Evolutionary conservation across 2,329 filamentous ascomycete species (phyloP).

Genomic region (Pseudocercospora musae): DNA sequence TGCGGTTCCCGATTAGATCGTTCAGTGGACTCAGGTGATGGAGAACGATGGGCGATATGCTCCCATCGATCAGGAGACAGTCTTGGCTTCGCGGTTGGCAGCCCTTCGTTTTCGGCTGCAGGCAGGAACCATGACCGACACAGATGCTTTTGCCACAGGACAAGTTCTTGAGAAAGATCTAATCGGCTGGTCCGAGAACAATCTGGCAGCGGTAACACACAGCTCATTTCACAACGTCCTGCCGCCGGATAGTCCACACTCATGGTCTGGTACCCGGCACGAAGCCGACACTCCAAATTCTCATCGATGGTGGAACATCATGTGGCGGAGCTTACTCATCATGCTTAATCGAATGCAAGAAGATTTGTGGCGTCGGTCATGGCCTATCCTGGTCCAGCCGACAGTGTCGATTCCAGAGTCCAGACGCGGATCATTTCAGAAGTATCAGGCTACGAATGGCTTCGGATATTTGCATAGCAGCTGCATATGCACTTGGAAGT

Average conservation of each 20-base stretch:
- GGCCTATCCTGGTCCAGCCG: slow-evolving; percentile 7
- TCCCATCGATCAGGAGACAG: slow-evolving; percentile 10
- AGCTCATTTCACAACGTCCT: slow-evolving; percentile 9
- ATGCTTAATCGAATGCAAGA: slow-evolving; percentile 18
- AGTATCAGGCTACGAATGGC: slow-evolving; percentile 11
- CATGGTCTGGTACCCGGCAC: slow-evolving; percentile 15
- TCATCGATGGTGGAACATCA: slow-evolving; percentile 15
- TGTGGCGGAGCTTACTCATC: slow-evolving; percentile 15
- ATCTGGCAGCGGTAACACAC: slow-evolving; percentile 3
- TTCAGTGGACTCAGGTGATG: slow-evolving; percentile 17
- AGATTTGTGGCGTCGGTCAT: slow-evolving; percentile 19
- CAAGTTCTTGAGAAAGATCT: slow-evolving; percentile 15
- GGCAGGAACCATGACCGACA: slow-evolving; percentile 9
- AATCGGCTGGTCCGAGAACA: slow-evolving; percentile 14
- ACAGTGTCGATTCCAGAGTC: not conserved
- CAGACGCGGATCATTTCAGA: slow-evolving; percentile 11
- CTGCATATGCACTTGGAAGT: slow-evolving; percentile 11
- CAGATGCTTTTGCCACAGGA: slow-evolving; percentile 4
- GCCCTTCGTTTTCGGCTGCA: slow-evolving; percentile 8
- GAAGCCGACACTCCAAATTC: slow-evolving; percentile 12
- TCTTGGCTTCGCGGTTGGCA: slow-evolving; percentile 13
- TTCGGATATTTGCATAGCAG: slow-evolving; percentile 17
- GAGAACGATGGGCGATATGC: slow-evolving; percentile 12
- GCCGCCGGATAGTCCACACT: slow-evolving; percentile 5
- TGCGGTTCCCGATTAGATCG: slow-evolving; percentile 14